A percentile compares a stretch with the other conserved stretches of the same genome.
Conservation (phyloP, 1,284 basidiomycete species). For the Fomitopsis pinicola region DNA sequence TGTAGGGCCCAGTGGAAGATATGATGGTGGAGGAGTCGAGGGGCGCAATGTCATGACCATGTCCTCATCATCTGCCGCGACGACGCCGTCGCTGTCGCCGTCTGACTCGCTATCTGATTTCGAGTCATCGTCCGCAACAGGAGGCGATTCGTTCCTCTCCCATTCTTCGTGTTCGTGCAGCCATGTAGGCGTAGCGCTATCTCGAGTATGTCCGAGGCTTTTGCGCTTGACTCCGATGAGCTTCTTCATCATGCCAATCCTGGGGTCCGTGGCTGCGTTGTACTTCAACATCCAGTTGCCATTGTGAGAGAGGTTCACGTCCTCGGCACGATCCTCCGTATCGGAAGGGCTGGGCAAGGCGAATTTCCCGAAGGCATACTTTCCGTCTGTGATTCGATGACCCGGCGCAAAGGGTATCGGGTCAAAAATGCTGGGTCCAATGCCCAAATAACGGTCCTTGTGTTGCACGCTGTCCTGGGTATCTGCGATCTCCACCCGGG, state of each 20-base stretch:
- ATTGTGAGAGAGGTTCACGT: slow-evolving; percentile 13
- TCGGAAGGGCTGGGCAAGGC: slow-evolving; percentile 59
- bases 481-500: slow-evolving; percentile 42
- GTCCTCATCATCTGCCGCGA: slow-evolving; percentile 24
- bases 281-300: slow-evolving; percentile 49
- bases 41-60: slow-evolving; percentile 42
- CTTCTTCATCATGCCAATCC: slow-evolving; percentile 58
- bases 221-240: slow-evolving; percentile 66
- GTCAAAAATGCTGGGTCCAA: slow-evolving; percentile 43
- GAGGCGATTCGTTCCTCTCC: slow-evolving; percentile 28
- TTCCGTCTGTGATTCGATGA: slow-evolving; percentile 59
- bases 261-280: slow-evolving; percentile 57
- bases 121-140: slow-evolving; percentile 19
- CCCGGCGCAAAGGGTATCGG: slow-evolving; percentile 65
- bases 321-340: slow-evolving; percentile 38
- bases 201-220: slow-evolving; percentile 26
- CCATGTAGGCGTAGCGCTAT: slow-evolving; percentile 32
- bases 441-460: slow-evolving; percentile 7
- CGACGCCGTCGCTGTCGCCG: slow-evolving; percentile 11
- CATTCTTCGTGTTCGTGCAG: slow-evolving; percentile 42
- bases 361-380: slow-evolving; percentile 74
- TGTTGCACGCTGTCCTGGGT: slow-evolving; percentile 6
- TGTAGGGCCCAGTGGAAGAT: slow-evolving; percentile 63
- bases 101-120: slow-evolving; percentile 35
- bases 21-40: slow-evolving; percentile 61